A percentile compares a stretch with the other conserved stretches of the same genome.
These are phyloP conservation scores for Samsoniella hepiali DNA, from an alignment of 2,329 filamentous ascomycete species.

Conservation along the genomic window DNA sequence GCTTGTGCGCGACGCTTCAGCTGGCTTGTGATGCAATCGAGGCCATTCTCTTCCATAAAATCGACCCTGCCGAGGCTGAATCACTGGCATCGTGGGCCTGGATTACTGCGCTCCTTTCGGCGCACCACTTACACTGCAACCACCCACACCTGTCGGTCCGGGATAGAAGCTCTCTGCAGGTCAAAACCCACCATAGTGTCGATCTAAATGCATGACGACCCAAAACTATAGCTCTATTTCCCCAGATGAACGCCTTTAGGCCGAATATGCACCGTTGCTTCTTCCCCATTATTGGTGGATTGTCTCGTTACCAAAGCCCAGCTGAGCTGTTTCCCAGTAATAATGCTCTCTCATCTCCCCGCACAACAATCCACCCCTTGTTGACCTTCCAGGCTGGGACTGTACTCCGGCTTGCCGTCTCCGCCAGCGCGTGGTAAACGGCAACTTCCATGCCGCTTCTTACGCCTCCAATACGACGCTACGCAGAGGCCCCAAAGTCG, in stretches of 20 bases:
- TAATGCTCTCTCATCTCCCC: background rate
- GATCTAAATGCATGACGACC: background rate
- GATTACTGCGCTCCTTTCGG: background rate
- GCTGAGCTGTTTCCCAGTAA: background rate
- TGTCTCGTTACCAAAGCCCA: background rate
- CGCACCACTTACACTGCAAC: constrained; percentile 1
- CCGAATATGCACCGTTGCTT: constrained; percentile 1
- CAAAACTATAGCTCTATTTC: background rate
- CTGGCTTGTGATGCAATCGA: constrained; percentile 10
- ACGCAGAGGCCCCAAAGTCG: constrained; percentile 10
- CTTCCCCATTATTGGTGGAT: background rate
- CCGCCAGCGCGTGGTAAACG: background rate
- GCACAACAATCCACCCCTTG: background rate
- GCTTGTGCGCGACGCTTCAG: background rate
- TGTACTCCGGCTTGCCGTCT: constrained; percentile 1
- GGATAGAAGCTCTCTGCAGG: background rate
- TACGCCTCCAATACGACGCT: constrained; percentile 1
- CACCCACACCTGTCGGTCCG: constrained; percentile 8
- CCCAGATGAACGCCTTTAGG: background rate
- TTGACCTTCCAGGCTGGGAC: constrained; percentile 11
- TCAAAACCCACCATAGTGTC: background rate
- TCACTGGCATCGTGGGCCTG: background rate
- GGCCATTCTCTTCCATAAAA: background rate
- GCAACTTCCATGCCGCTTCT: background rate
- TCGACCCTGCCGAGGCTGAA: constrained; percentile 5